Evolutionary conservation across 768 basidiomycete species (phyloP), one percentile per base, ranked within the genome.

Genomic region (Lactarius tabidus): DNA sequence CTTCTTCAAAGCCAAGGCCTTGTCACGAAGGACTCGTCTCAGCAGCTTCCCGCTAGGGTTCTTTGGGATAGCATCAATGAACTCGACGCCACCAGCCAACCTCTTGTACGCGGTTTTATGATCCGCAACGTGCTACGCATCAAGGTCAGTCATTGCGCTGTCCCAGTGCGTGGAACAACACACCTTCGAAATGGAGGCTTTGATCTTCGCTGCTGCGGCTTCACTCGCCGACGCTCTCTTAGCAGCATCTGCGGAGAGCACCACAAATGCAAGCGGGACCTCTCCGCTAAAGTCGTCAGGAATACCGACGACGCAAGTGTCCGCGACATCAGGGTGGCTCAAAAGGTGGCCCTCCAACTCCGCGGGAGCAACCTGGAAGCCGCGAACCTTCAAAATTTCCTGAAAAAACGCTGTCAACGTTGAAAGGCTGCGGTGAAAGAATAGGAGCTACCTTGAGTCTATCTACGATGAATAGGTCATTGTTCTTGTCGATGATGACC

Each of bases 291-390:
- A 90, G 9, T 89, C 88, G 70, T 91, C 85, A 9, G 82, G 83
- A 36, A 87, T 70, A 1, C 86, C 83, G 20, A 90, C 83, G 2
- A 90, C 87, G 67, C 88, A 88, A 2, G 79, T 78, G 51, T 87
- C 83, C 5, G 78, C 77, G 28, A 89, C 82, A 68, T 87, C 86
- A 1, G 80, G 74, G 67, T 89, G 85, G 52, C 77, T 80, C 29
- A 88, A 72, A n/a, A 88, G 70, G 64, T 85, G 85, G 23, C 83
- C 88, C 70, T 89, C 88, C 10, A 89, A 77, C 67, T 89, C 88
- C 4, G 89, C 87, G 2, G 88, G 89, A 1, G 89, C 86, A 1
- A 90, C 88, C 71, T 90, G 88, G 72, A 86, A 87, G 2, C 89
- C 89, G 70, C 76, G 81, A 51, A 87, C 85, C 76, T 90, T 89